phyloP scores from a whole-genome alignment of 495 filamentous ascomycete species.

The Penicillium paxilli region DNA sequence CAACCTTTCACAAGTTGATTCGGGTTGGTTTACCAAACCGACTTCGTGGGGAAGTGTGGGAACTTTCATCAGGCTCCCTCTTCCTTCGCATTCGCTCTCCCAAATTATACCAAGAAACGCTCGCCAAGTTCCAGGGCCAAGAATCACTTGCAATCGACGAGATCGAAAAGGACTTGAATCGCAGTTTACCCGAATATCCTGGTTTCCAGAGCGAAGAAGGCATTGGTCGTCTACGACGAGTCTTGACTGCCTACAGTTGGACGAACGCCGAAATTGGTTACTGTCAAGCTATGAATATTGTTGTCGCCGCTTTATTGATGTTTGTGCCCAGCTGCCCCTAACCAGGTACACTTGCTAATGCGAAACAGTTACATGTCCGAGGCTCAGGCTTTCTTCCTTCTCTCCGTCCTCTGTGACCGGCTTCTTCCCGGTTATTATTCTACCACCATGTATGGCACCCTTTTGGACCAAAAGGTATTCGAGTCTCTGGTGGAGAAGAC shows the following conservation, averaged over 20 bases:
- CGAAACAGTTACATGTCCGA: slow-evolving; percentile 86
- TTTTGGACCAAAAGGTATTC: slow-evolving; percentile 95
- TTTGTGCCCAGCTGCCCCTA: slow-evolving; percentile 32
- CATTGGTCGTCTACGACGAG: slow-evolving; percentile 83
- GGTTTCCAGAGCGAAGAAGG: slow-evolving; percentile 97
- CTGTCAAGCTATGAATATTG: slow-evolving; percentile 99
- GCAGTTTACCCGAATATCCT: slow-evolving; percentile 93
- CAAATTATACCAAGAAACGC: slow-evolving; percentile 76
- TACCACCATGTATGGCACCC: slow-evolving; percentile 96
- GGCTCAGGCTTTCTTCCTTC: slow-evolving; percentile 89
- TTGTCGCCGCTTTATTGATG: slow-evolving; percentile 92
- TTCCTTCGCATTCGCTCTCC: slow-evolving; percentile 86
- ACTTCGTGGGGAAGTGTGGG: slow-evolving; percentile 93
- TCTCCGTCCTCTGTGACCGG: slow-evolving; percentile 89
- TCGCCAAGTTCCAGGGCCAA: slow-evolving; percentile 75
- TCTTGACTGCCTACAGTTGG: slow-evolving; percentile 97
- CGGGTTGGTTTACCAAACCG: slow-evolving; percentile 93
- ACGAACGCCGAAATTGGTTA: slow-evolving; percentile 92
- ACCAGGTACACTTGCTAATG: slow-evolving; percentile 19
- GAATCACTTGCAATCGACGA: slow-evolving; percentile 95
- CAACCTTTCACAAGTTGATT: slow-evolving; percentile 96
- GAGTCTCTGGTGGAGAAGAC: slow-evolving; percentile 96
- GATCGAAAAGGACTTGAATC: slow-evolving; percentile 97
- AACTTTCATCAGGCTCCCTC: slow-evolving; percentile 86
- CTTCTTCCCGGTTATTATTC: slow-evolving; percentile 96